Evolutionary conservation across 257 asterid genomes (phyloP).

Genomic region (Przewalskia tangutica): DNA sequence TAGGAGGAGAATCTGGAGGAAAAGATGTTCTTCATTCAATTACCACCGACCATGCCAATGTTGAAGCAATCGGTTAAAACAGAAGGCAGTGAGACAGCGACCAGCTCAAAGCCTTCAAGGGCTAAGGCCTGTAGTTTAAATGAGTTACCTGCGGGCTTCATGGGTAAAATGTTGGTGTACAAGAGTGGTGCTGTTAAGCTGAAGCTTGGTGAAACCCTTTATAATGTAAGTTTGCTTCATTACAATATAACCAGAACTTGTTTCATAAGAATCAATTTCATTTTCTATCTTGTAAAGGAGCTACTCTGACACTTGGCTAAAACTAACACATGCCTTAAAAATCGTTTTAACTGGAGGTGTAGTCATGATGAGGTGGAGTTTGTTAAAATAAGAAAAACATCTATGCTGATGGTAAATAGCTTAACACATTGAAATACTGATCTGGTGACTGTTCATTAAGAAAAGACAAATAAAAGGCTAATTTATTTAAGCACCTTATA

Average conservation of each 20-base stretch:
- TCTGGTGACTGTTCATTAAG: background rate
- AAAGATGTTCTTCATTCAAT: slow-evolving; percentile 50
- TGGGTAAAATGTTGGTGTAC: slow-evolving; percentile 76
- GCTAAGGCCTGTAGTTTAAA: slow-evolving; percentile 27
- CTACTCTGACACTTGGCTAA: background rate
- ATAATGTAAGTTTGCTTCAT: slow-evolving; percentile 46
- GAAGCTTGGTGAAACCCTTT: slow-evolving; percentile 74
- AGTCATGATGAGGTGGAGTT: background rate
- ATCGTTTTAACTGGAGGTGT: background rate
- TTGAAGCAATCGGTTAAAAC: slow-evolving; percentile 18
- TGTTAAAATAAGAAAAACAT: background rate
- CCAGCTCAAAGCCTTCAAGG: slow-evolving; percentile 15
- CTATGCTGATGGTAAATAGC: background rate
- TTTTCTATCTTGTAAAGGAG: background rate
- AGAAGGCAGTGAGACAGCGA: slow-evolving; percentile 17
- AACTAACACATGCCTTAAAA: background rate
- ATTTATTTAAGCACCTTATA: background rate
- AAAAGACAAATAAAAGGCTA: background rate
- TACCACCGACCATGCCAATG: slow-evolving; percentile 50
- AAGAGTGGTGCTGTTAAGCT: slow-evolving; percentile 65
- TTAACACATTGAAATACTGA: background rate
- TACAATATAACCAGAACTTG: background rate
- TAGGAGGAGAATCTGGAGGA: slow-evolving; percentile 50
- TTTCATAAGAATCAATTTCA: background rate
- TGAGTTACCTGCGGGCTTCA: slow-evolving; percentile 44